phyloP scores from a whole-genome alignment of 2,329 filamentous ascomycete genomes.

The Epichloe amarillans region DNA sequence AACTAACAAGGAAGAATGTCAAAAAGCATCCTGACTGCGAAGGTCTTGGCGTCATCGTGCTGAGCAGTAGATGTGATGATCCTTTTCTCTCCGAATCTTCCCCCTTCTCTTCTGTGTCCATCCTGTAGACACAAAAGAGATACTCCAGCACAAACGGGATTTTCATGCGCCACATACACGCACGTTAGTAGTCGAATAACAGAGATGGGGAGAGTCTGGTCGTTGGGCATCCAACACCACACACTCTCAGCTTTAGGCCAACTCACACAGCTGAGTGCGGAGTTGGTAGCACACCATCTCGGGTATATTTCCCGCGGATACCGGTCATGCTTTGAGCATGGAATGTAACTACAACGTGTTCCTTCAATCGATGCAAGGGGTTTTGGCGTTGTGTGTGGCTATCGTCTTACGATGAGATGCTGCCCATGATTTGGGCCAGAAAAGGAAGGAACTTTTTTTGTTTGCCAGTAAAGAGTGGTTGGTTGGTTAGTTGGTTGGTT shows the following conservation, averaged over 20 bases:
- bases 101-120: background rate
- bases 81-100: too few relatives aligned
- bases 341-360: background rate
- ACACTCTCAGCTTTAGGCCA: background rate
- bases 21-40: background rate
- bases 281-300: background rate
- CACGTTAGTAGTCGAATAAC: too few relatives aligned
- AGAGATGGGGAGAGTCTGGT: background rate
- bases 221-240: conserved; percentile 2
- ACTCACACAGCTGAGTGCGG: background rate
- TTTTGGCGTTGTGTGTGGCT: background rate
- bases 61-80: background rate
- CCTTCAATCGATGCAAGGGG: background rate
- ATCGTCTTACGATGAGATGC: background rate
- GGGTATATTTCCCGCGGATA: background rate
- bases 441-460: background rate
- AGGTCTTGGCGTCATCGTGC: background rate
- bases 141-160: background rate
- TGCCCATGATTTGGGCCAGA: background rate
- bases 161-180: background rate
- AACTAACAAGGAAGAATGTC: background rate
- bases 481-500: too few relatives aligned
- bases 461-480: background rate
- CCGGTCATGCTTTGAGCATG: background rate
- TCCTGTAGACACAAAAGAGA: background rate